Base-by-base conservation (phyloP, 805 yeast species). In the Metschnikowia bowlesiae region DNA sequence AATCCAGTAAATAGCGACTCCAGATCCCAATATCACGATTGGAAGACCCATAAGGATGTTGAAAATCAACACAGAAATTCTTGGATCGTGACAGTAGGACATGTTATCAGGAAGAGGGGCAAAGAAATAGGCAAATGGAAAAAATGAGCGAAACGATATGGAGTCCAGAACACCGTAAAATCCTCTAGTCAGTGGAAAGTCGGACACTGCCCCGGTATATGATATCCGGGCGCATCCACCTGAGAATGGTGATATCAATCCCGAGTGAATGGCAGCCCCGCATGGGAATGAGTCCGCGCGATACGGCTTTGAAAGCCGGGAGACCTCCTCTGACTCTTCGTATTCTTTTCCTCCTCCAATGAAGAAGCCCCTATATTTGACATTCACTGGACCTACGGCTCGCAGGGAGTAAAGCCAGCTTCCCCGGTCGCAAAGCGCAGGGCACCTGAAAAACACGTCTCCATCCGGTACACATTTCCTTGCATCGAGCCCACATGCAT, bases 201-300 rank as follows among this genome's bases (percentile, higher is more conserved):
- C 50, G 2, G 64, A 34, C 48, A 66, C 62, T 43, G 76, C 78
- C 2, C 79, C 68, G 6, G 92, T 89, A 64, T 81, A 84, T 1
- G 81, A 68, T 14, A 87, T 56, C 46, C 77, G 72, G 0, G 87
- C 90, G 63, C 92, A 85, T 0, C 96, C 97, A 2, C 98, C 98
- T 51, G 70, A 71, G 29, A 75, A 61, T 11, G 92, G 84, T 0
- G 94, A 84, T 0, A 90, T 69, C 0, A 84, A 65, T 1, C 97
- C 97, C 2, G 91, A 83, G 66, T 91, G 97, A 4, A 87, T 80
- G 0, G 94, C 97, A 2, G 97, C 86, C 0, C 90, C 92, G 64
- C 98, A 91, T 0, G 92, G 84, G 59, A 75, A 90, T 1, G 96
- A 88, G 67, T 91, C 98, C 0, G 89, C 91, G 55, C 98, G 74